Evolutionary conservation across 768 basidiomycete genomes (phyloP).

Genomic region (Mycena kentingensis): DNA sequence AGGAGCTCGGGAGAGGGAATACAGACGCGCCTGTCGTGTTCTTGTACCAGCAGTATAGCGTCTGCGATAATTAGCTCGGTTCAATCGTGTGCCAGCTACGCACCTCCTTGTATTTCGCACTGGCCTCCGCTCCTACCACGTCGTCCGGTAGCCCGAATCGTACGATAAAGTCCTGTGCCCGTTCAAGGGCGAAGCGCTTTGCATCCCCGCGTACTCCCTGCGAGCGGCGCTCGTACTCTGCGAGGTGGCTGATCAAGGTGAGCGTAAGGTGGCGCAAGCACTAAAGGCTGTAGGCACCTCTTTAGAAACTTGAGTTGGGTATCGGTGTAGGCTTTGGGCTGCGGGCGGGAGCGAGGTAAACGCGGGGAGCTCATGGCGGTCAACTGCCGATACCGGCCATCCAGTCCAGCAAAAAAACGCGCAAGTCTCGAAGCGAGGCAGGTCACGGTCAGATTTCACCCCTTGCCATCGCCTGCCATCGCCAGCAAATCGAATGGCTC

Average conservation of each 20-base stretch:
- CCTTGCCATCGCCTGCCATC: background rate
- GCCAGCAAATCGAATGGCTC: background rate
- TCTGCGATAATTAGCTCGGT: slow-evolving; percentile 39
- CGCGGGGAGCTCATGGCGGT: background rate
- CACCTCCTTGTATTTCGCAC: slow-evolving; percentile 65
- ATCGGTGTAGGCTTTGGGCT: slow-evolving; percentile 17
- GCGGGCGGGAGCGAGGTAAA: slow-evolving; percentile 6
- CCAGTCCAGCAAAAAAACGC: no score
- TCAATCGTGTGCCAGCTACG: slow-evolving; percentile 18
- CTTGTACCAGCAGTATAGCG: slow-evolving; percentile 60
- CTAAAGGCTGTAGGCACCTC: slow-evolving; percentile 7
- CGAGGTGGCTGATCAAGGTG: slow-evolving; percentile 38
- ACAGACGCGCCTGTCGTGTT: slow-evolving; percentile 38
- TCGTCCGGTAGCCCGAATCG: slow-evolving; percentile 61
- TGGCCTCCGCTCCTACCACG: slow-evolving; percentile 57
- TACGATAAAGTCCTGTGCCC: slow-evolving; percentile 60
- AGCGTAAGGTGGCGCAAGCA: slow-evolving; percentile 13
- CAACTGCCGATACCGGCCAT: background rate
- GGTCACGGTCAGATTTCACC: background rate
- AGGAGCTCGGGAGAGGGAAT: no score
- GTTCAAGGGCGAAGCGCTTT: slow-evolving; percentile 67
- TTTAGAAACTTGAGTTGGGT: slow-evolving; percentile 14
- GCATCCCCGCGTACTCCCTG: slow-evolving; percentile 67
- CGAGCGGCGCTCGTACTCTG: slow-evolving; percentile 61
- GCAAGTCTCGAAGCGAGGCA: background rate